Conservation (phyloP, 257 asterid genomes). For the Echium plantagineum region DNA sequence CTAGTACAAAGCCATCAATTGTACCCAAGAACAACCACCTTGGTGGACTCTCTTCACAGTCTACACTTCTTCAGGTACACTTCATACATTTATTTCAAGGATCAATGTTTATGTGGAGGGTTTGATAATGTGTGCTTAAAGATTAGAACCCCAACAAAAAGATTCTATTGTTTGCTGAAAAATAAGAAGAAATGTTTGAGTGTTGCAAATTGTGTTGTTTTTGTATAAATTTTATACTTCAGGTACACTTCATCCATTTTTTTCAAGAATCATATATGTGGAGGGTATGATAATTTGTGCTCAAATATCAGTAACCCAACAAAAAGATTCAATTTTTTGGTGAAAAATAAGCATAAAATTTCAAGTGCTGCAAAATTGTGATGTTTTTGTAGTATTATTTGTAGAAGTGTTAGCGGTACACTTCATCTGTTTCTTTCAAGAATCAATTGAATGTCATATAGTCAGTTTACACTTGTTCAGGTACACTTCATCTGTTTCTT, state of each 20-base stretch:
- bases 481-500: constrained; percentile 30
- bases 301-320: constrained; percentile 16
- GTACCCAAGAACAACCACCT: constrained; percentile 31
- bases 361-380: constrained; percentile 17
- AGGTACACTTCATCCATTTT: constrained; percentile 34
- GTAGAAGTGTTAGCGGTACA: constrained; percentile 19
- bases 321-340: constrained; percentile 28
- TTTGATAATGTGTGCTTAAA: constrained; percentile 16
- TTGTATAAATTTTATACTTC: constrained; percentile 21
- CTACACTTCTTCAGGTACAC: constrained; percentile 36
- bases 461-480: constrained; percentile 37
- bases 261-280: constrained; percentile 26
- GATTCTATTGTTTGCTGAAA: constrained; percentile 25
- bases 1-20: constrained; percentile 41
- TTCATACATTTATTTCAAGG: constrained; percentile 29
- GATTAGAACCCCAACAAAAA: constrained; percentile 27
- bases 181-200: constrained; percentile 17
- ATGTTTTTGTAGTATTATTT: constrained; percentile 12
- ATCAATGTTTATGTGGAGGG: constrained; percentile 20
- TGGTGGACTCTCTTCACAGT: constrained; percentile 37
- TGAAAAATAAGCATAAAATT: constrained; percentile 14
- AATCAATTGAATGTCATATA: constrained; percentile 27
- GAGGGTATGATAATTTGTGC: too few relatives aligned
- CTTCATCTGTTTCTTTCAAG: too few relatives aligned
- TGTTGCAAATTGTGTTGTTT: constrained; percentile 11